Conservation (phyloP, 108 stramenopile species). For the Pseudonitzschia multiseries region DNA sequence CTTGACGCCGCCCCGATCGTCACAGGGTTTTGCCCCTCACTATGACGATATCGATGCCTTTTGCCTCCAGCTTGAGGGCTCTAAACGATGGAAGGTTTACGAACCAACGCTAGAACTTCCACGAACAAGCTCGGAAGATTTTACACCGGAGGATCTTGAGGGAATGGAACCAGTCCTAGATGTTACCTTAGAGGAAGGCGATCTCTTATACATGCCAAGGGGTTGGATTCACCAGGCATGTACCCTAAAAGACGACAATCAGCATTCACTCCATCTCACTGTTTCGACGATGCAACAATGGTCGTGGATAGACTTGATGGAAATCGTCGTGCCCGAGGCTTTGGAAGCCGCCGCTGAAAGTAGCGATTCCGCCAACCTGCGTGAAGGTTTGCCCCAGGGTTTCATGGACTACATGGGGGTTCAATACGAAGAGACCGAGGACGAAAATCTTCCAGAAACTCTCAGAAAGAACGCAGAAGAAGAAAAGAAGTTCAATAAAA, state of each 20-base stretch:
- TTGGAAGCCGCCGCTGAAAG: conserved; percentile 64
- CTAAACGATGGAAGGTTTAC: conserved; percentile 93
- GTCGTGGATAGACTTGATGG: conserved; percentile 91
- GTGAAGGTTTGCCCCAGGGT: conserved; percentile 85
- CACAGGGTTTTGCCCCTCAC: conserved; percentile 99
- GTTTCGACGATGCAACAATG: conserved; percentile 92
- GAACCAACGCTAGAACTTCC: conserved; percentile 66
- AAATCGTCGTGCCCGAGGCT: conserved; percentile 87
- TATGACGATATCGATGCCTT: conserved; percentile 99
- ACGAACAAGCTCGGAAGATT: conserved; percentile 71
- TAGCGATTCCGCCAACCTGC: conserved; percentile 57
- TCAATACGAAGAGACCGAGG: conserved; percentile 61
- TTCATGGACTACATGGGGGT: conserved; percentile 94
- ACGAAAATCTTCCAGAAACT: conserved; percentile 61
- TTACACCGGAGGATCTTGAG: conserved; percentile 64
- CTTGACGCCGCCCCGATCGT: conserved; percentile 81
- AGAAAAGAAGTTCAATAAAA: conserved; percentile 3
- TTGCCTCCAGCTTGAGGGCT: conserved; percentile 90
- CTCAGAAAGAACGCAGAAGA: conserved; percentile 56
- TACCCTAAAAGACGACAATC: conserved; percentile 53
- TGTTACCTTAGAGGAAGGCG: conserved; percentile 83
- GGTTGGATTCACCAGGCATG: conserved; percentile 97
- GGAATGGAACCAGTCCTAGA: conserved; percentile 67
- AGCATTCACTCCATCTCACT: conserved; percentile 93
- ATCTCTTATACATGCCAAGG: conserved; percentile 92